Percentiles rank a stretch among this genome's conserved stretches.
Conservation (phyloP, 2,329 filamentous ascomycete genomes). For the Aspergillus luchuensis region DNA sequence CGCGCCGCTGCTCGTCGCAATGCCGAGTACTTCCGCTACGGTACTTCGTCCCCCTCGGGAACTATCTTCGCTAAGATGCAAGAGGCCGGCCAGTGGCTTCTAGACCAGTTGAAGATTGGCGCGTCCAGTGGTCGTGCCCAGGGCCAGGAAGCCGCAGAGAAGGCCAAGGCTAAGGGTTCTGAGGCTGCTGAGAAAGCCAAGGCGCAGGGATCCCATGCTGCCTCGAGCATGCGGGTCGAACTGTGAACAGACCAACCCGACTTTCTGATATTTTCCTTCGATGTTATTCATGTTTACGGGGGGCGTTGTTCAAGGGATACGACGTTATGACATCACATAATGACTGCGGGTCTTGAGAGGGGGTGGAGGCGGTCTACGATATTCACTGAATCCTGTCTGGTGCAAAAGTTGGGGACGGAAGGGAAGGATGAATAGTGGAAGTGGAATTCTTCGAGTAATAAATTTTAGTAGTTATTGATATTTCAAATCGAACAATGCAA, state of each 20-base stretch:
- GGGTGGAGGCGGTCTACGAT: neutral
- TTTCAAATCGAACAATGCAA: neutral
- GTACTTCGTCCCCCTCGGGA: slow-evolving; percentile 65
- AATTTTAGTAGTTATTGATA: neutral
- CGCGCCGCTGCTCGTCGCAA: slow-evolving; percentile 72
- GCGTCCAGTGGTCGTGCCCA: slow-evolving; percentile 51
- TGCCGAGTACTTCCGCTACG: slow-evolving; percentile 75
- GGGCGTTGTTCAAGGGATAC: slow-evolving; percentile 7
- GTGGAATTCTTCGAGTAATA: neutral
- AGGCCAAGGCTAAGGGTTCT: slow-evolving; percentile 45
- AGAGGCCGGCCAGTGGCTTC: slow-evolving; percentile 49
- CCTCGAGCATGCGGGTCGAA: slow-evolving; percentile 38
- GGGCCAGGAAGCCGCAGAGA: slow-evolving; percentile 52
- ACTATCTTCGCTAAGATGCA: slow-evolving; percentile 67
- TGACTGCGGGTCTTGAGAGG: neutral
- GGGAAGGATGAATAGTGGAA: neutral
- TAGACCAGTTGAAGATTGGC: slow-evolving; percentile 53
- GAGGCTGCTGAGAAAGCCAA: slow-evolving; percentile 45
- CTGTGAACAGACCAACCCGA: slow-evolving; percentile 25
- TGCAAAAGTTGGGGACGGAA: neutral
- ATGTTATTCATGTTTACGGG: slow-evolving; percentile 1
- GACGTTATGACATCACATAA: slow-evolving; percentile 10
- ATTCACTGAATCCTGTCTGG: neutral
- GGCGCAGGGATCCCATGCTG: slow-evolving; percentile 55
- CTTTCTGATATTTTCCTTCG: neutral